A percentile compares a stretch with the other conserved stretches of the same genome.
Conservation (phyloP, 1,284 basidiomycete genomes). For the Naganishia sp. region DNA sequence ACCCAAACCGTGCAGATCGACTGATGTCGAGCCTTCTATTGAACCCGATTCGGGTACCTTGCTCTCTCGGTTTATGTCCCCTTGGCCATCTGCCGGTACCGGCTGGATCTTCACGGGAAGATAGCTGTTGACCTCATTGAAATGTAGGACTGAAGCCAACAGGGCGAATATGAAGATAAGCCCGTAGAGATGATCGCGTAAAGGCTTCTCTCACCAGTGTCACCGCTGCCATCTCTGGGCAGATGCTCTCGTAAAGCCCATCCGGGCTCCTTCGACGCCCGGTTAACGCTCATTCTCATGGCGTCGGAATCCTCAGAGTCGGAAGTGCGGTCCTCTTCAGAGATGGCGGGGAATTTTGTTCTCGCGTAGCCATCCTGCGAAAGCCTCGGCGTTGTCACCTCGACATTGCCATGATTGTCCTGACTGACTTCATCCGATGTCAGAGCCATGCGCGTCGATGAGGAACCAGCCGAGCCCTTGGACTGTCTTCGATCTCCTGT, state of each 20-base stretch:
- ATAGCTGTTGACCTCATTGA: conserved; percentile 3
- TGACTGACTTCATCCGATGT: conserved; percentile 20
- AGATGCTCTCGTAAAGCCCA: not conserved
- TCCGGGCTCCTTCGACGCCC: not conserved
- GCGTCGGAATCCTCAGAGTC: not conserved
- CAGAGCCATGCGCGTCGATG: conserved; percentile 13
- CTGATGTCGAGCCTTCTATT: not conserved
- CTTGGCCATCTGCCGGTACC: no score
- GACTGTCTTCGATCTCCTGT: conserved; percentile 2
- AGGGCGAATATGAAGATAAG: not conserved
- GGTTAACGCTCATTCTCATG: no score
- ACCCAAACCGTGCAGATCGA: not conserved
- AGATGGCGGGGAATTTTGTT: conserved; percentile 16
- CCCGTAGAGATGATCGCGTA: no score
- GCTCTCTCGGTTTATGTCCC: not conserved
- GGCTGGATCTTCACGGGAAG: not conserved
- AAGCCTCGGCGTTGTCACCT: conserved; percentile 11
- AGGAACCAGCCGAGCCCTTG: conserved; percentile 9
- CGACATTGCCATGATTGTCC: conserved; percentile 10
- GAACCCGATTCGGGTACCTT: conserved; percentile 11
- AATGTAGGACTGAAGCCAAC: conserved; percentile 1
- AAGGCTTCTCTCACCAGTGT: conserved; percentile 9
- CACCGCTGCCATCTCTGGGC: conserved; percentile 1
- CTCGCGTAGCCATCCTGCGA: conserved; percentile 17
- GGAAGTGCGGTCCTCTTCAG: conserved; percentile 18